A percentile compares a stretch with the other conserved stretches of the same genome.
These are phyloP conservation scores for Phytopythium montanum DNA, from an alignment of 352 stramenopile species.

Conservation along the genomic window DNA sequence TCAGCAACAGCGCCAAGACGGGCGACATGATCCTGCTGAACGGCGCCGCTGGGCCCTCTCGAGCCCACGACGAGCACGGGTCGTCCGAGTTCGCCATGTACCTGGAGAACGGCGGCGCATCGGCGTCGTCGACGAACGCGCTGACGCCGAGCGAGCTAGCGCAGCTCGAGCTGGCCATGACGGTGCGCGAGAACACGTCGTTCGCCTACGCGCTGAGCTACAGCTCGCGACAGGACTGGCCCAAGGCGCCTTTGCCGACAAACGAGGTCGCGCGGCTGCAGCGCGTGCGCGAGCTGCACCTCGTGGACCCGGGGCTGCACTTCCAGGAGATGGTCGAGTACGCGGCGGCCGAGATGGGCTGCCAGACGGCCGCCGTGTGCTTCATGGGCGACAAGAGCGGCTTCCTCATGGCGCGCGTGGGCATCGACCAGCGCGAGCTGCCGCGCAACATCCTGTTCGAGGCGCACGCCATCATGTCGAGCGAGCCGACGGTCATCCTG, in stretches of 20 bases:
- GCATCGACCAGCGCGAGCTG: slow-evolving; percentile 73
- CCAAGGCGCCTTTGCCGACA: slow-evolving; percentile 65
- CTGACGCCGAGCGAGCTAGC: slow-evolving; percentile 52
- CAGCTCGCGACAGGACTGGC: slow-evolving; percentile 77
- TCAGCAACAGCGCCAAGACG: slow-evolving; percentile 11
- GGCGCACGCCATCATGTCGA: slow-evolving; percentile 77
- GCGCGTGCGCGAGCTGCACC: slow-evolving; percentile 70
- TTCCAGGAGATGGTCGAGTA: slow-evolving; percentile 89
- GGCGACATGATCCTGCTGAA: slow-evolving; percentile 61
- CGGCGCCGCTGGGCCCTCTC: slow-evolving; percentile 12
- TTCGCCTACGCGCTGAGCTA: slow-evolving; percentile 84
- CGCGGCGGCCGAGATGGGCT: slow-evolving; percentile 72
- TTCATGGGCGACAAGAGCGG: slow-evolving; percentile 85
- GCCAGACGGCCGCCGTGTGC: slow-evolving; percentile 76
- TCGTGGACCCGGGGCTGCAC: slow-evolving; percentile 71
- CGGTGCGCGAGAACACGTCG: slow-evolving; percentile 65
- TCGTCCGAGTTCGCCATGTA: slow-evolving; percentile 46
- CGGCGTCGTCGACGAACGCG: slow-evolving; percentile 19
- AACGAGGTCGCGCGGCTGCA: slow-evolving; percentile 61
- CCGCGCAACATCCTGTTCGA: slow-evolving; percentile 78
- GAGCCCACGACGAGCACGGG: slow-evolving; percentile 17
- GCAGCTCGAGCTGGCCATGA: slow-evolving; percentile 55
- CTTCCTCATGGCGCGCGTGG: slow-evolving; percentile 80
- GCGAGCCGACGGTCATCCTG: slow-evolving; percentile 73
- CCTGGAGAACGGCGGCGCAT: slow-evolving; percentile 20